phyloP scores from a whole-genome alignment of 176 grass and related monocot genomes.

The Canna indica region DNA sequence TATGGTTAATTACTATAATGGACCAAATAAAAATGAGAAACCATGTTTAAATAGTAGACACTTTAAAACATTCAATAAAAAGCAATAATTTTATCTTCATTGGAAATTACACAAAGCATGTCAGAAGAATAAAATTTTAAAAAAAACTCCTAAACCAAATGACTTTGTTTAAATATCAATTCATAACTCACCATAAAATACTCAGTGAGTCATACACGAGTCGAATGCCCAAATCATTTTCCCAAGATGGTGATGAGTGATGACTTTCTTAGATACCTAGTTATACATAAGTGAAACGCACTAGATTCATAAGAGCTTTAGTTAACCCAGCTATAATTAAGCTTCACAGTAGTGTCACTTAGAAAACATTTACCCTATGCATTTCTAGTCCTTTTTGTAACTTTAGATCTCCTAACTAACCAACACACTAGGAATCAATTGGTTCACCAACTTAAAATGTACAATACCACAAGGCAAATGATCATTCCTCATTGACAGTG shows the following conservation, averaged over 20 bases:
- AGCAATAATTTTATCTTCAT: not conserved
- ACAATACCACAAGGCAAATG: too few relatives aligned
- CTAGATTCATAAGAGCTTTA: too few relatives aligned
- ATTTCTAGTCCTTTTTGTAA: not conserved
- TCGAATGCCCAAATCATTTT: too few relatives aligned
- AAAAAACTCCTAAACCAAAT: not conserved
- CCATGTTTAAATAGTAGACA: too few relatives aligned
- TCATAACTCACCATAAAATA: not conserved
- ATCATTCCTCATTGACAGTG: too few relatives aligned
- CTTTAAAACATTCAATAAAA: too few relatives aligned
- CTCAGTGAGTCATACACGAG: not conserved
- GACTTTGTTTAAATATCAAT: not conserved
- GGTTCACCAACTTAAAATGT: not conserved
- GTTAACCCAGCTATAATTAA: not conserved
- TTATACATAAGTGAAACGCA: too few relatives aligned
- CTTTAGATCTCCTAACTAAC: not conserved
- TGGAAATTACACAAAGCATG: not conserved
- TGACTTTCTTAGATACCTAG: too few relatives aligned
- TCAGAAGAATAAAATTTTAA: not conserved
- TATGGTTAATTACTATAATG: too few relatives aligned
- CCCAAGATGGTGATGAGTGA: not conserved
- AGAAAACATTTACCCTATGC: not conserved
- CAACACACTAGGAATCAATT: not conserved
- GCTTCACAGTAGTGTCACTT: not conserved
- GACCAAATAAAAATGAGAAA: not conserved